phyloP scores from a whole-genome alignment of 805 yeast species.

The Yamadazyma philogaea region DNA sequence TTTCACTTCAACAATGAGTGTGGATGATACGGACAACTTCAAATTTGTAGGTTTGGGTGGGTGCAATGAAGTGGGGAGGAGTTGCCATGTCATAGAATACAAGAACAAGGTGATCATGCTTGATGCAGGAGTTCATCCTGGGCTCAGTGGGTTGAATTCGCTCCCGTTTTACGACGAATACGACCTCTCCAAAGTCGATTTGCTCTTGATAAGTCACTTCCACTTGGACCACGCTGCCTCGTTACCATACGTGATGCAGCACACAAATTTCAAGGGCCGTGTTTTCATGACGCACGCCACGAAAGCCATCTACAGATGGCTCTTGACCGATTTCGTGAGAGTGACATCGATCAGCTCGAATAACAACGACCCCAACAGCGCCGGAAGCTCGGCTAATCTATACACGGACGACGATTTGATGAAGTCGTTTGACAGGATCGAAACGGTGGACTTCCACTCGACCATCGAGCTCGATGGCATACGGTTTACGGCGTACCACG shows the following conservation, averaged over 20 bases:
- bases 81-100: constrained; percentile 88
- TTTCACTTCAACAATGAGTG: constrained; percentile 5
- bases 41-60: constrained; percentile 92
- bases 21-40: constrained; percentile 37
- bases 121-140: constrained; percentile 99
- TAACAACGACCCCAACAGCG: constrained; percentile 39
- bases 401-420: constrained; percentile 89
- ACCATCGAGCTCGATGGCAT: constrained; percentile 93
- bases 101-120: constrained; percentile 94
- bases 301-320: constrained; percentile 95
- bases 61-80: constrained; percentile 96
- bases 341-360: constrained; percentile 59
- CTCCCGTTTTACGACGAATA: constrained; percentile 95
- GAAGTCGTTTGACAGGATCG: constrained; percentile 84
- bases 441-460: constrained; percentile 92
- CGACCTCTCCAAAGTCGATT: constrained; percentile 83
- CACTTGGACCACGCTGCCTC: constrained; percentile 99
- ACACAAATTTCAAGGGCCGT: constrained; percentile 89
- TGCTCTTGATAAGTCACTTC: constrained; percentile 86
- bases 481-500: constrained; percentile 95
- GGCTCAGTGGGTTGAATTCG: constrained; percentile 82
- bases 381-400: constrained; percentile 45
- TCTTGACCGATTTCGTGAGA: constrained; percentile 87
- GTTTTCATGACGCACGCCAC: constrained; percentile 99
- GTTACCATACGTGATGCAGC: constrained; percentile 96